Evolutionary conservation across 306 rosid genomes (phyloP).

Genomic region (Cucurbita moschata): DNA sequence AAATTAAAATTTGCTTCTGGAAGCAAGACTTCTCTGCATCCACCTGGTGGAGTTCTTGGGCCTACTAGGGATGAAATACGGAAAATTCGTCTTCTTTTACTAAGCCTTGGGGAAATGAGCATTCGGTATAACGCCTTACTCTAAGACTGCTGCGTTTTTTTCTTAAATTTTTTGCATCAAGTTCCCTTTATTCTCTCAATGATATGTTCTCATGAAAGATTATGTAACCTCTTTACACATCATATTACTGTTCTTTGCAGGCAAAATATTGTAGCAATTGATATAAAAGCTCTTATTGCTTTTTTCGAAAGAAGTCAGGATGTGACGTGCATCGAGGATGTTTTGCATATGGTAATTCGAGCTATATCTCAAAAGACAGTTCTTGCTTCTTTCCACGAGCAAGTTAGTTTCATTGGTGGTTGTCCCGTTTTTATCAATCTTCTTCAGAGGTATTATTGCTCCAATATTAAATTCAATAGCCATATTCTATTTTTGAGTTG

Average conservation of each 20-base stretch:
- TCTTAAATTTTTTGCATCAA: neutral
- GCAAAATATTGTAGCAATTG: constrained; percentile 62
- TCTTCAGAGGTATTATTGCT: constrained; percentile 62
- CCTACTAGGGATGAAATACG: constrained; percentile 71
- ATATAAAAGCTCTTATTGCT: constrained; percentile 73
- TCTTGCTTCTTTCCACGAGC: constrained; percentile 81
- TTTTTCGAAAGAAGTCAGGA: constrained; percentile 82
- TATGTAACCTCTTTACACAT: constrained; percentile 9
- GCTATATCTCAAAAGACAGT: constrained; percentile 71
- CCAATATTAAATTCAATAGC: neutral
- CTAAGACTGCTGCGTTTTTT: neutral
- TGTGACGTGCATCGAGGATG: constrained; percentile 87
- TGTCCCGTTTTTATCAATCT: constrained; percentile 88
- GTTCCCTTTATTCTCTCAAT: constrained; percentile 8
- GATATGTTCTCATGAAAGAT: neutral
- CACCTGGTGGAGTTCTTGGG: constrained; percentile 27
- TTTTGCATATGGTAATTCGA: constrained; percentile 86
- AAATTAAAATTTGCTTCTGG: constrained; percentile 40
- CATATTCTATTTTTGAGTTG: neutral
- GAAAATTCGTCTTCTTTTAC: constrained; percentile 87
- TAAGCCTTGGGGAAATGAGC: constrained; percentile 97
- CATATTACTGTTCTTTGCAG: constrained; percentile 30
- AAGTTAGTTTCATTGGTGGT: constrained; percentile 60
- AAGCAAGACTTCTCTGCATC: constrained; percentile 38
- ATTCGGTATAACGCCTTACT: constrained; percentile 47